Percentiles rank a stretch among this genome's conserved stretches.
Conservation (phyloP, 78 protist genomes). For the Guillardia theta region DNA sequence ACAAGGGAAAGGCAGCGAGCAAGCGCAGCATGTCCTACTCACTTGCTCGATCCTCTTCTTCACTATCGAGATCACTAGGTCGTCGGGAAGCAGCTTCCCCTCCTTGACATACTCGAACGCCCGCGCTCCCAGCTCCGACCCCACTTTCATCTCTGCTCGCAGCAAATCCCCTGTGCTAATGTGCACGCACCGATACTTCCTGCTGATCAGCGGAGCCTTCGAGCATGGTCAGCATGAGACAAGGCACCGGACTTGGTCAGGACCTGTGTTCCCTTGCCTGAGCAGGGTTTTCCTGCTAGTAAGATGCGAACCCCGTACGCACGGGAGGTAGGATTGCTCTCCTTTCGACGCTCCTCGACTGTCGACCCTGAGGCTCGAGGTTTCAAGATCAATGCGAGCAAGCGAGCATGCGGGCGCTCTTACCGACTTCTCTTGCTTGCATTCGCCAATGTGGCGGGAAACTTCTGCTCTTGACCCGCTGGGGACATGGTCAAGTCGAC, state of each 20-base stretch:
- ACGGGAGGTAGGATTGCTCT: background rate
- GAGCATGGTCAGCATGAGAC: no score
- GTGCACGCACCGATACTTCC: background rate
- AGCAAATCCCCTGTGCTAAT: background rate
- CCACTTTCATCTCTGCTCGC: background rate
- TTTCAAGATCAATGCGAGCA: no score
- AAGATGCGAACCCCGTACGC: background rate
- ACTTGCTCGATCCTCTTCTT: background rate
- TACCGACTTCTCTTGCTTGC: no score
- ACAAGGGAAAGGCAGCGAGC: background rate
- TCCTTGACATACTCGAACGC: background rate
- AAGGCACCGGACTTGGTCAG: no score
- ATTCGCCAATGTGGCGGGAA: no score
- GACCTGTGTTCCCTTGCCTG: background rate
- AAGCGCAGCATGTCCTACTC: background rate
- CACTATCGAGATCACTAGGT: conserved; percentile 48
- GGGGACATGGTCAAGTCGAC: no score
- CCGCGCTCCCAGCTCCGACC: background rate
- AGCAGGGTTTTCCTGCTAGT: background rate
- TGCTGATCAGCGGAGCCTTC: background rate
- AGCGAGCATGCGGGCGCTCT: no score
- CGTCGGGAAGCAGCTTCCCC: conserved; percentile 62
- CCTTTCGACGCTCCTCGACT: background rate
- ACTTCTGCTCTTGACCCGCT: no score
- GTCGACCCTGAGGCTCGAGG: no score